Base-by-base conservation (phyloP, 345 rosid genomes). In the Heritiera fomes region DNA sequence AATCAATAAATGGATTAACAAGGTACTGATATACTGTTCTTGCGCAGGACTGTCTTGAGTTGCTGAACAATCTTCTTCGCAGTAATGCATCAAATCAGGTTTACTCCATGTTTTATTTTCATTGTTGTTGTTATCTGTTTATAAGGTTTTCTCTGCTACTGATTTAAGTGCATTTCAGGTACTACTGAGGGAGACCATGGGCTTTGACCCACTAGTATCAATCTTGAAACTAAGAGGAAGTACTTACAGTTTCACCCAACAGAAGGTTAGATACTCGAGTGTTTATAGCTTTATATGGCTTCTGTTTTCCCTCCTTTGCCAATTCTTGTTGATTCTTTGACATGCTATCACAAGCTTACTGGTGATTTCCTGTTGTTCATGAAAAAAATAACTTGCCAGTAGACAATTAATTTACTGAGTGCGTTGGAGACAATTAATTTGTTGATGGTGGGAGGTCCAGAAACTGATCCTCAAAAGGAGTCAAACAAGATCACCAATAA, bases 391-490 rank as follows among this genome's bases (percentile, higher is more conserved):
- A 84, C 81, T 65, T 89, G 91, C 93, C 90, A 89, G 97, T 97
- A 97, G 99, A 97, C 98, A 82, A 94, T 93, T 74, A 94, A 94
- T 87, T 81, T 93, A 75, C 98, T 94, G 75, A 83, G 93, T 76
- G 93, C 89, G 52, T 85, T 97, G 80, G 98, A 91, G 82, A 97
- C 99, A 56, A 84, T 97, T 82, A 90, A 86, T 80, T 87, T 93
- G 87, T 87, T 97, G 83, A 87, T 93, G 80, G 81, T 81, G 87
- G 94, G 98, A 83, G 92, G 89, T 81, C 82, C 93, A 76, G 92
- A 82, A 69, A 77, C 87, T 28, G 98, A 94, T 14, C 86, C 89
- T 75, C 92, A 89, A 56, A 93, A 87, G 79, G 99, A 94, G 80
- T 81, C 94, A 46, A 89, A 92, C 82, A 92, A 86, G 87, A 83